Percentiles rank a stretch among this genome's conserved stretches.
phyloP scores from a whole-genome alignment of 495 filamentous ascomycete genomes.

The Penicillium mononematosum region DNA sequence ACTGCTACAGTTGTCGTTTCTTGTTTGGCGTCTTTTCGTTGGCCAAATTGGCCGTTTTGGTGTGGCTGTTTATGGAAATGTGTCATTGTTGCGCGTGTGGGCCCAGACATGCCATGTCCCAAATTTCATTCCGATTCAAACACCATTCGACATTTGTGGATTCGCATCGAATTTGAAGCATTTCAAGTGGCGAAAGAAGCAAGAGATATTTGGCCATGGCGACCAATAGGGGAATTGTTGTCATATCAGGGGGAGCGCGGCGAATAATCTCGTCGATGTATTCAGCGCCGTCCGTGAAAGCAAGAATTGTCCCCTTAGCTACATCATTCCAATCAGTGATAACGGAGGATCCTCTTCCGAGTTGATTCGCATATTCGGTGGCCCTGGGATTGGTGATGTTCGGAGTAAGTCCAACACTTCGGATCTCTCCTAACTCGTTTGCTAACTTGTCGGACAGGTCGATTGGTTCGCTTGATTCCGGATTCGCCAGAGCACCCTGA shows the following conservation, averaged over 20 bases:
- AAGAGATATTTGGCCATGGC: constrained; percentile 5
- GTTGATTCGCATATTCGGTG: constrained; percentile 87
- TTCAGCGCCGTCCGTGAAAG: constrained; percentile 73
- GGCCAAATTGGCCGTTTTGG: not conserved
- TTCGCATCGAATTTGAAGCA: not conserved
- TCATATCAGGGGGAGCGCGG: constrained; percentile 86
- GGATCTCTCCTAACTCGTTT: not conserved
- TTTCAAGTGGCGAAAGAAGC: not conserved
- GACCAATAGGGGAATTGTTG: constrained; percentile 62
- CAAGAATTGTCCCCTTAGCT: constrained; percentile 68
- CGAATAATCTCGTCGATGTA: constrained; percentile 90
- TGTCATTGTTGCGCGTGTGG: constrained; percentile 7
- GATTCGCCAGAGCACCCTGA: constrained; percentile 59
- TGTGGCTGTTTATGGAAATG: not conserved
- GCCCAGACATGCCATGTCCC: constrained; percentile 6
- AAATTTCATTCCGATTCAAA: not conserved
- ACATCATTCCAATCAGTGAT: constrained; percentile 91
- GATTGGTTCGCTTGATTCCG: constrained; percentile 89
- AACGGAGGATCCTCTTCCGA: constrained; percentile 93
- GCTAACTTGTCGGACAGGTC: constrained; percentile 49
- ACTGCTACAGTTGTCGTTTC: too few relatives aligned
- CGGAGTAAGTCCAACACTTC: constrained; percentile 63
- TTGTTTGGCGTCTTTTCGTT: too few relatives aligned
- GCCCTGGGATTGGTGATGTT: constrained; percentile 89
- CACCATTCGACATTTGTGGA: not conserved